Conservation (phyloP, 1,139 yeast species). For the Taphrina communis region DNA sequence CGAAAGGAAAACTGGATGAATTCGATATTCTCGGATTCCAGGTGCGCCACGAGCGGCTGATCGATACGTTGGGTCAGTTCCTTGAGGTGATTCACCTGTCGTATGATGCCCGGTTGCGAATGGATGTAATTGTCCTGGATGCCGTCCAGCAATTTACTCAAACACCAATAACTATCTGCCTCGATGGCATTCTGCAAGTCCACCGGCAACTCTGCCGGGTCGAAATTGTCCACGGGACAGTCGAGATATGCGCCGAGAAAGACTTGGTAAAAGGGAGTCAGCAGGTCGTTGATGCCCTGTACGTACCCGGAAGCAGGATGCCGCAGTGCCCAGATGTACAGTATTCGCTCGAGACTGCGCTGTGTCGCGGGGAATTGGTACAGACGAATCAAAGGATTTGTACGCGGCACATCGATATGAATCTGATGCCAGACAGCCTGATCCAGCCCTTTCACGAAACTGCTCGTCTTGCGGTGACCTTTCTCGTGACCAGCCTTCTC, state of each 20-base stretch:
- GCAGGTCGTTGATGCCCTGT: constrained; percentile 96
- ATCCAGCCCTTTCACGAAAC: constrained; percentile 53
- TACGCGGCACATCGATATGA: constrained; percentile 91
- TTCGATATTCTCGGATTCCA: constrained; percentile 80
- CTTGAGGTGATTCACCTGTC: constrained; percentile 82
- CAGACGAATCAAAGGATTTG: constrained; percentile 81
- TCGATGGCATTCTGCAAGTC: constrained; percentile 68
- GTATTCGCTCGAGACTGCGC: constrained; percentile 71
- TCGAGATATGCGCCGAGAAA: constrained; percentile 72
- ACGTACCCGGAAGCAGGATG: constrained; percentile 99
- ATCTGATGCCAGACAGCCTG: constrained; percentile 94
- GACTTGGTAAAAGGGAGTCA: constrained; percentile 91
- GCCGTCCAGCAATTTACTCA: constrained; percentile 85
- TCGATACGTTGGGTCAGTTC: constrained; percentile 84
- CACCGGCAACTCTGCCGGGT: constrained; percentile 67
- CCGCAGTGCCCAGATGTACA: constrained; percentile 93
- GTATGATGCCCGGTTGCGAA: constrained; percentile 94
- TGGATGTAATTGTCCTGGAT: constrained; percentile 96
- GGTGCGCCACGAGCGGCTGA: constrained; percentile 70
- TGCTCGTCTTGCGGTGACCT: constrained; percentile 16
- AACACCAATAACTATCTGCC: constrained; percentile 97
- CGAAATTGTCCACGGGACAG: constrained; percentile 60
- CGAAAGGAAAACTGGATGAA: constrained; percentile 94
- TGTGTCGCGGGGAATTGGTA: constrained; percentile 77
- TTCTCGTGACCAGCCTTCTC: constrained; percentile 54